phyloP scores from a whole-genome alignment of 345 rosid genomes.

The Ailanthus altissimus region DNA sequence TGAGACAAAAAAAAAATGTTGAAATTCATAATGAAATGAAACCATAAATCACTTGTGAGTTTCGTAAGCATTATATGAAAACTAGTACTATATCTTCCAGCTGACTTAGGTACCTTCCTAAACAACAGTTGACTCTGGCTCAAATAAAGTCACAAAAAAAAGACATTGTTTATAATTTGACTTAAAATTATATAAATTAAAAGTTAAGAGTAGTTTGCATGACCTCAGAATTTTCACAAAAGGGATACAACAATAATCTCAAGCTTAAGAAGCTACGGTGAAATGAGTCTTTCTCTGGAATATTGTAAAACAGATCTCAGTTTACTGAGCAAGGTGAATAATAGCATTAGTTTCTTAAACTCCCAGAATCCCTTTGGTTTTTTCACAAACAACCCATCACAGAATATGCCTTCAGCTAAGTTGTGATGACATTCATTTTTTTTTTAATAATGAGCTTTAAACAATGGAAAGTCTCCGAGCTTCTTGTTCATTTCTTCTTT shows the following conservation, averaged over 20 bases:
- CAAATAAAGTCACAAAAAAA: slow-evolving; percentile 1
- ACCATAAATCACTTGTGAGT: background rate
- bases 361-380: background rate
- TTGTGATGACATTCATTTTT: background rate
- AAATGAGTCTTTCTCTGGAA: background rate
- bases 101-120: slow-evolving; percentile 16
- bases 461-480: background rate
- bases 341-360: background rate
- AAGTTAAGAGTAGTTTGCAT: background rate
- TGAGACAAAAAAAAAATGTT: background rate
- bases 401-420: background rate
- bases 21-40: background rate
- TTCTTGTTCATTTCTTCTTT: background rate
- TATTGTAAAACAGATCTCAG: background rate
- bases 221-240: background rate
- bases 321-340: background rate
- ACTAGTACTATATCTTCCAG: slow-evolving; percentile 11
- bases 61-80: background rate
- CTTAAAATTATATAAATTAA: background rate
- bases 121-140: slow-evolving; percentile 19
- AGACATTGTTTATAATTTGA: background rate
- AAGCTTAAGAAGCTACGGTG: background rate
- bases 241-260: background rate
- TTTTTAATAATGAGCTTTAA: background rate
- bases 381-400: background rate